Conservation (phyloP, 257 asterid genomes). For the Solanum clarkiae region DNA sequence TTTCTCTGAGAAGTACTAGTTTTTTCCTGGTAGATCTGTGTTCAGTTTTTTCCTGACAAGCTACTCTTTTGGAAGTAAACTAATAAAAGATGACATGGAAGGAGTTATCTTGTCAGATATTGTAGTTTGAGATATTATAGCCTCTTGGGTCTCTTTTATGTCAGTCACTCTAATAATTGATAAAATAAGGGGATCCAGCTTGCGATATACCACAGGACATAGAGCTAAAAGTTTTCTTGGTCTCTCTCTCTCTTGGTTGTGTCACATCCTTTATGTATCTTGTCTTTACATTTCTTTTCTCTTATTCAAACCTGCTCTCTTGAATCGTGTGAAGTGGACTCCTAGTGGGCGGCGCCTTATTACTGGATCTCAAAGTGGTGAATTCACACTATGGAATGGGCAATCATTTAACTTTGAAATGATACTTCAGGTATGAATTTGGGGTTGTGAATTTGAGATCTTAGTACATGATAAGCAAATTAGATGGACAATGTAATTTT, state of each 20-base stretch:
- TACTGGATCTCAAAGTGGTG: slow-evolving; percentile 98
- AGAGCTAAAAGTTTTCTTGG: not conserved
- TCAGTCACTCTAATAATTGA: not conserved
- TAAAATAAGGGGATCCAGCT: not conserved
- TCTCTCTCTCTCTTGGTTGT: not conserved
- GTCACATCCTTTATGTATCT: not conserved
- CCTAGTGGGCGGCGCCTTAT: slow-evolving; percentile 99
- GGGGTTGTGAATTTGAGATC: not conserved
- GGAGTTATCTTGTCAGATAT: not conserved
- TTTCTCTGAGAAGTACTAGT: not conserved
- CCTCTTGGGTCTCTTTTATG: not conserved
- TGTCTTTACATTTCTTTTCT: not conserved
- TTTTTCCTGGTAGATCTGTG: not conserved
- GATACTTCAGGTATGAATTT: slow-evolving; percentile 76
- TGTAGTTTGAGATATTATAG: not conserved
- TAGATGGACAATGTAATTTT: not conserved
- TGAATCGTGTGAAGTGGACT: slow-evolving; percentile 67
- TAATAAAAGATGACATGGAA: not conserved
- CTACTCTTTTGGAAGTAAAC: not conserved
- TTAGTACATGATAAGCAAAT: not conserved
- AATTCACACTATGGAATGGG: slow-evolving; percentile 98
- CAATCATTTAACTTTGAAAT: slow-evolving; percentile 96
- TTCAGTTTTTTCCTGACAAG: not conserved
- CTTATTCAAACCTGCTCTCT: slow-evolving; percentile 6
- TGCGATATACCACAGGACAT: not conserved